Conservation (phyloP, 2,329 filamentous ascomycete genomes). For the Trichoderma sp. region DNA sequence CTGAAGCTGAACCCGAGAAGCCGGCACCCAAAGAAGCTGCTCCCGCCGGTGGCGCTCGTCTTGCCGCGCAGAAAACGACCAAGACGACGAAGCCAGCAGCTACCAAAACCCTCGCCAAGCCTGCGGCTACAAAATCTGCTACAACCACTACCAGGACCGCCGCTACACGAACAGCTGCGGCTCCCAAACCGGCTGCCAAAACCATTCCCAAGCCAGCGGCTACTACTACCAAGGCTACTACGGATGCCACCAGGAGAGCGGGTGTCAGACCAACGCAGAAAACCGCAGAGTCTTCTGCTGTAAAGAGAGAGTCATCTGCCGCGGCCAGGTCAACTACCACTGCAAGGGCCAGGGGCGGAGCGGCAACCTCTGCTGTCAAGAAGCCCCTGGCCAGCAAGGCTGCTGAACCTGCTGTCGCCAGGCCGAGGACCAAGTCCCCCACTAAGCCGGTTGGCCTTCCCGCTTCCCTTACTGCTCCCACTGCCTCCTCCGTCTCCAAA, state of each 20-base stretch:
- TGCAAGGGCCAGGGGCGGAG: slow-evolving; percentile 35
- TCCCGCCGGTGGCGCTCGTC: background rate
- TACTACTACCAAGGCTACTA: slow-evolving; percentile 34
- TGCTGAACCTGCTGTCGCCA: slow-evolving; percentile 51
- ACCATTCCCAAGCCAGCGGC: slow-evolving; percentile 34
- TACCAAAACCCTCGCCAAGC: slow-evolving; percentile 5
- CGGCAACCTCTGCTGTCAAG: slow-evolving; percentile 43
- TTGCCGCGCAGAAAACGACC: slow-evolving; percentile 4
- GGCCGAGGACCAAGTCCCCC: slow-evolving; percentile 66
- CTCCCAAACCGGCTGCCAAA: slow-evolving; percentile 29
- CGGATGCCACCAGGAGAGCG: slow-evolving; percentile 34
- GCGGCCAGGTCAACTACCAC: slow-evolving; percentile 37
- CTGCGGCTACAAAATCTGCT: background rate
- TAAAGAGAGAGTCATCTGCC: slow-evolving; percentile 43
- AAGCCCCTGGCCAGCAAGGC: slow-evolving; percentile 51
- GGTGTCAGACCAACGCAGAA: slow-evolving; percentile 41
- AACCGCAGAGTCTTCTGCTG: slow-evolving; percentile 32
- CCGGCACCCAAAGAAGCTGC: slow-evolving; percentile 3
- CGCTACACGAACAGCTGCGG: slow-evolving; percentile 33
- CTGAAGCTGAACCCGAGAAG: slow-evolving; percentile 9
- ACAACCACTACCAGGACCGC: slow-evolving; percentile 27
- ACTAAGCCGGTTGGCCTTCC: slow-evolving; percentile 70
- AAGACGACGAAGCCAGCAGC: slow-evolving; percentile 13
- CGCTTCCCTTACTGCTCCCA: slow-evolving; percentile 66
- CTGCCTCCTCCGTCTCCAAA: slow-evolving; percentile 70